Conservation (phyloP, 768 basidiomycete genomes). For the Plicaturopsis crispa region DNA sequence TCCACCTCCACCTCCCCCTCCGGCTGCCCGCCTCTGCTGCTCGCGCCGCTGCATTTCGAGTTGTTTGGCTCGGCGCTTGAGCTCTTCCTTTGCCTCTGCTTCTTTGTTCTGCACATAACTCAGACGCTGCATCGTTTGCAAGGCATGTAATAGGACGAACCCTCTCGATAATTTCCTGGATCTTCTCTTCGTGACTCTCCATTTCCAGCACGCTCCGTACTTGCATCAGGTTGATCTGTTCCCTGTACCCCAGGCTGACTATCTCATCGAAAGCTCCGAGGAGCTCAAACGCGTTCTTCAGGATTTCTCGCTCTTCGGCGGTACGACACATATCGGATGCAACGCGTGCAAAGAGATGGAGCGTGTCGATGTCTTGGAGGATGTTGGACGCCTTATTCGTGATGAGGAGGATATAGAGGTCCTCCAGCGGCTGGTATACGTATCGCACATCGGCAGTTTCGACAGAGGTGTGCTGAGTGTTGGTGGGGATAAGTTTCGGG, state of each 20-base stretch:
- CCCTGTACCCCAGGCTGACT: slow-evolving; percentile 81
- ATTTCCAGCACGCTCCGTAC: slow-evolving; percentile 76
- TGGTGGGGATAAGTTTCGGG: slow-evolving; percentile 92
- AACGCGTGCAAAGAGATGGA: slow-evolving; percentile 89
- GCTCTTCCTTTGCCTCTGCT: slow-evolving; percentile 97
- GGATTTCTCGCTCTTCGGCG: slow-evolving; percentile 84
- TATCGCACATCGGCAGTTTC: slow-evolving; percentile 94
- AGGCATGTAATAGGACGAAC: slow-evolving; percentile 35
- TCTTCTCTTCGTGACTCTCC: slow-evolving; percentile 91
- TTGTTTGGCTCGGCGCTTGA: slow-evolving; percentile 95
- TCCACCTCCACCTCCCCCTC: slow-evolving; percentile 40
- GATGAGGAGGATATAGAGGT: slow-evolving; percentile 94
- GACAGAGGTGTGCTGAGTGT: slow-evolving; percentile 94
- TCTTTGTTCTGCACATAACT: slow-evolving; percentile 76
- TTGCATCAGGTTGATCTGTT: slow-evolving; percentile 72
- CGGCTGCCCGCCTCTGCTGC: slow-evolving; percentile 72
- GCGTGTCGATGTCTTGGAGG: slow-evolving; percentile 93
- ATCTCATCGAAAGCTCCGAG: slow-evolving; percentile 96
- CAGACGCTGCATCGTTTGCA: neutral
- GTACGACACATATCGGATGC: slow-evolving; percentile 87
- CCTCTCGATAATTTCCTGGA: slow-evolving; percentile 95
- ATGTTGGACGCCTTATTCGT: slow-evolving; percentile 99
- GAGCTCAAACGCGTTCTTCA: slow-evolving; percentile 87
- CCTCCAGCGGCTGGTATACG: slow-evolving; percentile 94
- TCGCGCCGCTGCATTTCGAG: slow-evolving; percentile 97